Evolutionary conservation across 176 grass and related monocot genomes (phyloP), one percentile per base, ranked within the genome.

Genomic region (Canna indica): DNA sequence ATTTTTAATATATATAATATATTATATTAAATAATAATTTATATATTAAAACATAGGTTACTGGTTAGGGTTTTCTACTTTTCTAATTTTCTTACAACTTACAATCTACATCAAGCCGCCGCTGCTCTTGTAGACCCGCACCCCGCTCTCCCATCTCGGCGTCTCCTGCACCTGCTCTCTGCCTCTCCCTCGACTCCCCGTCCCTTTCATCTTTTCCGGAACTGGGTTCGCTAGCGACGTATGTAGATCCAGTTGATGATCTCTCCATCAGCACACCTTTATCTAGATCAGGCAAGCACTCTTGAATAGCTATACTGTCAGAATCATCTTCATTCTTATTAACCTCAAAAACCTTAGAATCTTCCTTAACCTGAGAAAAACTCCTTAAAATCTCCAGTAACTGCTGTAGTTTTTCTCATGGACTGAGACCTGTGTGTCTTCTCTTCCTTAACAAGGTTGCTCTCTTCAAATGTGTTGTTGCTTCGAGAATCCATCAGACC

Each of bases 391-490:
- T 90, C 90, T 64, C 70, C 70, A 82, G 82, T 76, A 50, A 57
- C 25, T 77, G 78, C 65, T 47, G 68, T 68, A 70, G 67, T 74
- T 83, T 93, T 93, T 78, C 80, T 88, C 95, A 90, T 94, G 77
- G 90, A 99, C 35, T 86, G 87, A 41, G 95, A 80, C 70, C 84
- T 87, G 52, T 57, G 75, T 14, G 86, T 80, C 68, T 85, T 86
- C 73, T 94, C 87, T 75, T 91, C 88, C 73, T 93, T 94, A 72
- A 83, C 80, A 53, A 81, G 58, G 36, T 61, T 83, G 36, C 77
- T 80, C 24, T 88, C 86, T 83, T 90, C 95, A 76, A 74, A 84
- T 41, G 82, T 99, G 47, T 90, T 88, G 63, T 88, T 94, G 81
- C 90, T 99, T 50, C 78, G 87, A 38, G 84, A 73, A 83, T 83